Base-by-base conservation (phyloP, 176 grass and related monocot species). In the Eragrostis curvula region DNA sequence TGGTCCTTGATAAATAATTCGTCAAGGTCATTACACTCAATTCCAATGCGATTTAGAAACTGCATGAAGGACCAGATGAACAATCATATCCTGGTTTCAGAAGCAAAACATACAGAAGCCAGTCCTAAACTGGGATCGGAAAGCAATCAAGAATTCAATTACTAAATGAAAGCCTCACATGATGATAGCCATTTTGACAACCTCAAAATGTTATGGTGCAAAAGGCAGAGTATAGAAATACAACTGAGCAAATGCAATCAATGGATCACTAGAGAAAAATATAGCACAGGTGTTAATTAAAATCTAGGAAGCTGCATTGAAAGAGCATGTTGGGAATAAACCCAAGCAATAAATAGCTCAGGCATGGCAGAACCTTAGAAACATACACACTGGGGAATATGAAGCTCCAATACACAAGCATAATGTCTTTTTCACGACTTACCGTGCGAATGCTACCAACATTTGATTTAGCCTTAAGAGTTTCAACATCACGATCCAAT, bases 381-480 rank as follows among this genome's bases (percentile, higher is more conserved):
- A 42, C 2, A 51, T 57, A 66, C 3, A 65, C 4, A 45, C 3
- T 70, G 4, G 5, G 28, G 67, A 36, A 72, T 49, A 52, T 42
- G 10, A 78, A 78, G 20, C 58, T 66, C 9, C 12, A 68, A 69
- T 29, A 15, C 2, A 69, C 27, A 69, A 71, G 6, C 24, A 68
- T 28, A 51, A 80, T 36, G 32, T 67, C 13, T 48, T 50, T 55
- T 17, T 32, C 12, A 36, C 60, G 67, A 87, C 93, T 92, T 90
- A 99, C 96, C 68, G 46, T 70, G 45, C 89, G 93, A 84, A 99
- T 92, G 77, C 83, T 94, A 66, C 81, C 71, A 77, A 96, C 78
- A 66, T 99, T 99, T 44, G 96, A 93, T 90, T 99, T 99, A 25
- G 93, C 96, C 83, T 99, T 99, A 87, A 99, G 93, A 66, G 93